Conservation (phyloP, 169 alveolate genomes). For the Cryptosporidium xiaoi region DNA sequence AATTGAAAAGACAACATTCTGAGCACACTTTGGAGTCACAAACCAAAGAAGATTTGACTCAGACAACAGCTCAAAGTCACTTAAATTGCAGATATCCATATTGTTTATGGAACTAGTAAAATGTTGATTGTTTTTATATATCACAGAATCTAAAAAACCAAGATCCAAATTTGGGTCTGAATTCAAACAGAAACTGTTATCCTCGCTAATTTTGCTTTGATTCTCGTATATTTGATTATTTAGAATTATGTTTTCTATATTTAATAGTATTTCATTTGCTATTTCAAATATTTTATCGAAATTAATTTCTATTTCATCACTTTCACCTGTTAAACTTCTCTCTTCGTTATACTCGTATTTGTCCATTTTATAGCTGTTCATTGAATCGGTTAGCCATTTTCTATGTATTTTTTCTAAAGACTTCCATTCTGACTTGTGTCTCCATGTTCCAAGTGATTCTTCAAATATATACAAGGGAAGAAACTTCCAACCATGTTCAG, state of each 20-base stretch:
- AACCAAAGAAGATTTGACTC: constrained; percentile 55
- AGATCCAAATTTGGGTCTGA: background rate
- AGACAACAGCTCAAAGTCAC: constrained; percentile 54
- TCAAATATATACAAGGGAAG: constrained; percentile 85
- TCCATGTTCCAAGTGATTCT: constrained; percentile 86
- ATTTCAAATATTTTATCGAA: constrained; percentile 42
- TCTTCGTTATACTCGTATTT: background rate
- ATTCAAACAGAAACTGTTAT: no score
- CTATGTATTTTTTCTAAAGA: constrained; percentile 65
- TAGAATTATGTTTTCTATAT: constrained; percentile 25
- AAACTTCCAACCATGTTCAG: constrained; percentile 90
- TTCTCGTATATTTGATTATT: background rate
- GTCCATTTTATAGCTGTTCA: constrained; percentile 12
- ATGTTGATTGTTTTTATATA: constrained; percentile 33
- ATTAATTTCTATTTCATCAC: background rate
- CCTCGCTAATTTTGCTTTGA: no score
- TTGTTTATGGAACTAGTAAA: constrained; percentile 17
- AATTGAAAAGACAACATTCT: constrained; percentile 3
- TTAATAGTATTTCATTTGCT: constrained; percentile 20
- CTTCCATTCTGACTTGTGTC: constrained; percentile 77
- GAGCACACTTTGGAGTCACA: constrained; percentile 44
- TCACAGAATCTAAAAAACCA: background rate
- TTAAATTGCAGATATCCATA: constrained; percentile 14
- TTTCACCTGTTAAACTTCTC: background rate
- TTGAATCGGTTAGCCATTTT: constrained; percentile 56